phyloP scores from a whole-genome alignment of 495 filamentous ascomycete genomes.

The Talaromyces nanjingensis region DNA sequence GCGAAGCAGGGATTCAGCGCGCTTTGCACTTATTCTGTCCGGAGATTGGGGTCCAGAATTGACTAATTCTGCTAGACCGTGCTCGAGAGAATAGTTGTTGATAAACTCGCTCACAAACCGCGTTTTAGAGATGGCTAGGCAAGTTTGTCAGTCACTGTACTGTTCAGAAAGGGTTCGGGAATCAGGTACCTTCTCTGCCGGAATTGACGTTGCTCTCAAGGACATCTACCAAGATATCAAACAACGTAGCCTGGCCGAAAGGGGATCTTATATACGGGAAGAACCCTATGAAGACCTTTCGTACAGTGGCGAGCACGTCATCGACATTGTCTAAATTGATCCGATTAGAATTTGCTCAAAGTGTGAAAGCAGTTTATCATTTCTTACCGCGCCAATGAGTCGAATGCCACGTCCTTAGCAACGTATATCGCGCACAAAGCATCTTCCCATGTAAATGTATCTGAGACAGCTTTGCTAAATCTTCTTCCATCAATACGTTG shows the following conservation, averaged over 20 bases:
- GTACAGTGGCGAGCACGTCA: conserved; percentile 20
- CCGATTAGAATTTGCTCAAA: conserved; percentile 1
- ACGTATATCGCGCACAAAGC: conserved; percentile 43
- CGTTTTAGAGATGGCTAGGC: not conserved
- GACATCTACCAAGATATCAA: conserved; percentile 36
- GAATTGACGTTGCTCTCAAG: conserved; percentile 28
- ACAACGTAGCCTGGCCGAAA: conserved; percentile 28
- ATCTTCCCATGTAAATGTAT: conserved; percentile 60
- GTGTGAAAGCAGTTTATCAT: not conserved
- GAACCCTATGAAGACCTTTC: conserved; percentile 19
- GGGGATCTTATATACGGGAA: conserved; percentile 31
- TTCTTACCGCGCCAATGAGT: conserved; percentile 31
- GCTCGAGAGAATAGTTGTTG: not conserved
- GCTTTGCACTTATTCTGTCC: conserved; percentile 20
- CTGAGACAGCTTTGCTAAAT: conserved; percentile 32
- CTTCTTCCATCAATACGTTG: conserved; percentile 33
- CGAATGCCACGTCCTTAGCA: conserved; percentile 31
- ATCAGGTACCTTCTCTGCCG: conserved; percentile 20
- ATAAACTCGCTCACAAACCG: not conserved
- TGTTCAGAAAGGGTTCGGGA: not conserved
- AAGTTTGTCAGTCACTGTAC: not conserved
- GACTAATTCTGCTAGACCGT: conserved; percentile 3
- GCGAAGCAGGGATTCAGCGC: conserved; percentile 33
- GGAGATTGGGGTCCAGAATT: not conserved
- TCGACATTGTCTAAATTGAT: conserved; percentile 21